Percentiles rank a stretch among this genome's conserved stretches.
These are phyloP conservation scores for Sclerospora graminicola DNA, from an alignment of 352 stramenopile genomes.

Conservation along the genomic window DNA sequence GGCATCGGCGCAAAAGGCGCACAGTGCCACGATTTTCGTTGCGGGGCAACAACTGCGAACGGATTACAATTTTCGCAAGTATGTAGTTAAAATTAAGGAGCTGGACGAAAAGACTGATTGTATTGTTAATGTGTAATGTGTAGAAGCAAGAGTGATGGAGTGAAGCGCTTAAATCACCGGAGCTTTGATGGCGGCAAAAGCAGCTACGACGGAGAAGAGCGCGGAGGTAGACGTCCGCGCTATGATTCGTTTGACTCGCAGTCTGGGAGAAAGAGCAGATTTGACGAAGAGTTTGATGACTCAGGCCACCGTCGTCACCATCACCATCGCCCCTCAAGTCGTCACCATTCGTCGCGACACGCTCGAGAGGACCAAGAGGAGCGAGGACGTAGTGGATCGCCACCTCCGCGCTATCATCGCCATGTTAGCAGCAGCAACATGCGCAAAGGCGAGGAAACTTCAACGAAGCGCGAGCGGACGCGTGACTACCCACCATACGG, in stretches of 20 bases:
- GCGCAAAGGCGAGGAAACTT: conserved; percentile 14
- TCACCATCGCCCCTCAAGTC: conserved; percentile 18
- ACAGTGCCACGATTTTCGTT: conserved; percentile 32
- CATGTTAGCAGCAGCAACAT: conserved; percentile 20
- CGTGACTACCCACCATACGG: conserved; percentile 13
- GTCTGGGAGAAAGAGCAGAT: conserved; percentile 5
- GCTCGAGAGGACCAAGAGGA: conserved; percentile 14
- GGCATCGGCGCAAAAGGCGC: conserved; percentile 28
- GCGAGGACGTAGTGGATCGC: conserved; percentile 15
- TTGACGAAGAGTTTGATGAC: conserved; percentile 18
- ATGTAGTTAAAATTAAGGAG: conserved; percentile 1
- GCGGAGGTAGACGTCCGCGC: conserved; percentile 2
- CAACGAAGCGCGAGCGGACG: conserved; percentile 9
- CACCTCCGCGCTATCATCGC: conserved; percentile 8
- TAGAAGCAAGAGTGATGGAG: conserved; percentile 18
- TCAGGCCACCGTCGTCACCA: conserved; percentile 9
- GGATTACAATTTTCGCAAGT: conserved; percentile 50
- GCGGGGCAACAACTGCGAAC: conserved; percentile 30
- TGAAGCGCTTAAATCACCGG: conserved; percentile 7
- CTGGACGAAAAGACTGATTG: not conserved
- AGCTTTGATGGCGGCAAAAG: conserved; percentile 12
- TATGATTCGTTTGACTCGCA: conserved; percentile 21
- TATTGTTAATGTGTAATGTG: not conserved
- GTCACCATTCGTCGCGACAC: conserved; percentile 21
- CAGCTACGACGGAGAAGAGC: conserved; percentile 11